Evolutionary conservation across 192 early-diverging fungal genomes (phyloP), one percentile per base, ranked within the genome.

Genomic region (Dissophora globulifera): DNA sequence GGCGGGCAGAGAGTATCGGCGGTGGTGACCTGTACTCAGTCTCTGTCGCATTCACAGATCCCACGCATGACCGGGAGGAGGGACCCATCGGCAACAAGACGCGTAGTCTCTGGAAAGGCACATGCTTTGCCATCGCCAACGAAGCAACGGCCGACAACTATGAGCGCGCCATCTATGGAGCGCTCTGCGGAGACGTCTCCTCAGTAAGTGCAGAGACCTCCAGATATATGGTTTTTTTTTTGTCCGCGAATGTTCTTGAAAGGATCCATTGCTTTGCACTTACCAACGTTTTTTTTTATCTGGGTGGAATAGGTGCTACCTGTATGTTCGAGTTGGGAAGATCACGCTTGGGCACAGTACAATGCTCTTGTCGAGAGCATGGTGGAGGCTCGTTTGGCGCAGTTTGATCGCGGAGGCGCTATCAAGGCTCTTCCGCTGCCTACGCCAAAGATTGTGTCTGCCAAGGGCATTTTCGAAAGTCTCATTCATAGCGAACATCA

Each of bases 311-410:
- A 91, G 87, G 86, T 85, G 17, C 30, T 89, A 15, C 81, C 87
- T 27, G 94, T 92, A 3, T 94, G 94, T 65, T 82, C 84, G 32
- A 84, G 80, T 11, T 97, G 95, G 95, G 94, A 96, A 74, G 95
- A 97, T 72, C 70, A 88, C 60, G 59, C 96, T 17, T 97, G 95
- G 95, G 88, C 83, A 1, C 87, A 92, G 35, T 94, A 91, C 49
- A 91, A 87, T 67, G 81, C 89, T 1, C 72, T 94, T 40, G 72
- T 94, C 9, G 93, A 97, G 57, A 47, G 59, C 23, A 67, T 81
- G 48, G 64, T 91, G 11, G 88, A 76, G 31, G 40, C 31, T 10
- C 72, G 63, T 17, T 22, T 76, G 23, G 51, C 63, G 16, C 56
- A 76, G 30, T 76, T 66, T 40, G 50, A 66, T 22, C 56, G 72